Evolutionary conservation across 208 protist genomes (phyloP).

Genomic region (Sergeia podlipaevii): DNA sequence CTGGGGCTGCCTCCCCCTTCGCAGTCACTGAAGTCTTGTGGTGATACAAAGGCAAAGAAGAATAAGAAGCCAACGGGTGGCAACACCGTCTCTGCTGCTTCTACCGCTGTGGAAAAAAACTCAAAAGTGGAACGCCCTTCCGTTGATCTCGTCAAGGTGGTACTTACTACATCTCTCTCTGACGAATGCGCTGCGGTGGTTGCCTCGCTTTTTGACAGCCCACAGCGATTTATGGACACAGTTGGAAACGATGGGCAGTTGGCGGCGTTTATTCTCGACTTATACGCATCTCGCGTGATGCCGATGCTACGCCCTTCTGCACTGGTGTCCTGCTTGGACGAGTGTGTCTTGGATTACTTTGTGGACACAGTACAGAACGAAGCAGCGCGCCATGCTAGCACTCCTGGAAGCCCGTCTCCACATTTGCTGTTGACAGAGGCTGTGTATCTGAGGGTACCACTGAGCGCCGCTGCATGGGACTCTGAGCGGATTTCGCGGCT

Average conservation of each 20-base stretch:
- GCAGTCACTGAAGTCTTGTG: neutral
- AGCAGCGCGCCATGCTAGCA: neutral
- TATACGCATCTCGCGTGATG: conserved; percentile 47
- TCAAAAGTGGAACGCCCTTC: conserved; percentile 5
- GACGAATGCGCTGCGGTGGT: conserved; percentile 45
- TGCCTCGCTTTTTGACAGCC: conserved; percentile 47
- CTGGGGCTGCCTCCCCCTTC: conserved; percentile 22
- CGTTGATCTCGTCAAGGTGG: conserved; percentile 24
- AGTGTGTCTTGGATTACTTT: conserved; percentile 43
- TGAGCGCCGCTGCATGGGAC: conserved; percentile 10
- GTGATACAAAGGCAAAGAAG: neutral
- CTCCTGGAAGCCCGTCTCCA: too few relatives aligned
- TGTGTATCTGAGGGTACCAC: conserved; percentile 7
- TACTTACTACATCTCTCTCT: conserved; percentile 38
- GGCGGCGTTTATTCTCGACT: conserved; percentile 36
- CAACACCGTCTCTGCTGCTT: neutral
- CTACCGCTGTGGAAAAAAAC: conserved; percentile 1
- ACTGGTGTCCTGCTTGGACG: conserved; percentile 46
- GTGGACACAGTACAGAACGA: conserved; percentile 45
- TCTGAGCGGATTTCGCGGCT: conserved; percentile 8
- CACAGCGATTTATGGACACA: conserved; percentile 38
- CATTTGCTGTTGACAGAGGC: conserved; percentile 9
- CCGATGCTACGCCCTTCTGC: conserved; percentile 38
- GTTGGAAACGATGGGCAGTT: conserved; percentile 46
- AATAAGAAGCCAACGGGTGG: neutral